Conservation (phyloP, 1,284 basidiomycete genomes). For the Leccinum proliferum region DNA sequence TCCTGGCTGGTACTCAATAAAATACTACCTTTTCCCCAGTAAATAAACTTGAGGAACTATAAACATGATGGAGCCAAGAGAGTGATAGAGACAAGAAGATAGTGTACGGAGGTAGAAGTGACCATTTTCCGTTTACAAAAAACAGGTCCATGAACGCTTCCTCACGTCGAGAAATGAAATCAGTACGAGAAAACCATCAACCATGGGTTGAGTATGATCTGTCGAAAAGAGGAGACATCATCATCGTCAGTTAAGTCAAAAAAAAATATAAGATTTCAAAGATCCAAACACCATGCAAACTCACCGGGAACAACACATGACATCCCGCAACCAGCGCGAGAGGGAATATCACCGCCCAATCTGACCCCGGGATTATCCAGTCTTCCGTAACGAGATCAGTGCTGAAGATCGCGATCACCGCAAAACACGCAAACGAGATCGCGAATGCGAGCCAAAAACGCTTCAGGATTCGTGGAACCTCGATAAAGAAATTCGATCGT, state of each 20-base stretch:
- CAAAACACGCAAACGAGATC: slow-evolving; percentile 31
- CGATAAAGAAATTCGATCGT: slow-evolving; percentile 78
- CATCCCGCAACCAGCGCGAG: slow-evolving; percentile 51
- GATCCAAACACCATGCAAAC: slow-evolving; percentile 18
- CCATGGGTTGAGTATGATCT: slow-evolving; percentile 76
- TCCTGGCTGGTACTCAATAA: not conserved
- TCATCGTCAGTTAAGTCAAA: not conserved
- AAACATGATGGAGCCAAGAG: not conserved
- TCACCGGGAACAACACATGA: slow-evolving; percentile 66
- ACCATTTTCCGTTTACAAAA: not conserved
- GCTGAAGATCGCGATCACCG: slow-evolving; percentile 35
- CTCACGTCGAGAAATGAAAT: not conserved
- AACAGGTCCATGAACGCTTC: not conserved
- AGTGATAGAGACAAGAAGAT: not conserved
- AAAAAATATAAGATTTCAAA: not conserved
- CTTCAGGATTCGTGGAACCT: slow-evolving; percentile 75
- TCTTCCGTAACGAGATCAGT: slow-evolving; percentile 36
- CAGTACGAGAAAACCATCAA: slow-evolving; percentile 75
- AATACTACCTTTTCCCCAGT: not conserved
- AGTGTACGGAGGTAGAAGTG: not conserved
- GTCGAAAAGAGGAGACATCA: slow-evolving; percentile 1
- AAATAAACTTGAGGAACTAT: not conserved
- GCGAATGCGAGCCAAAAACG: slow-evolving; percentile 41
- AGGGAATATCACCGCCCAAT: slow-evolving; percentile 71
- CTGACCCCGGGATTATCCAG: slow-evolving; percentile 39